Percentiles rank a stretch among this genome's conserved stretches.
Evolutionary conservation across 2,329 filamentous ascomycete genomes (phyloP).

Genomic region (Colletotrichum gloeosporioides): DNA sequence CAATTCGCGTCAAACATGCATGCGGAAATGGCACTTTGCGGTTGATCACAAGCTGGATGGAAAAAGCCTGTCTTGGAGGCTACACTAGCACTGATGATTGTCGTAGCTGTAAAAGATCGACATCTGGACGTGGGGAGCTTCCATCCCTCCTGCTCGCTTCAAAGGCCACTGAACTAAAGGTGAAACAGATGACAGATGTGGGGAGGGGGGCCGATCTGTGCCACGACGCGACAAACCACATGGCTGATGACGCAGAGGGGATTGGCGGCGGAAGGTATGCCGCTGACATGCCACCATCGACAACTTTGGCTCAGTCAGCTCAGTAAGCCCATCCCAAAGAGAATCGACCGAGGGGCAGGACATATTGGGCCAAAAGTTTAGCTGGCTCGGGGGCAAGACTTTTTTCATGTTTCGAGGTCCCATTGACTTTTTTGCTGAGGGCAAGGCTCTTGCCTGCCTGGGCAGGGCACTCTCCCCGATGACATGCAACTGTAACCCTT

Average conservation of each 20-base stretch:
- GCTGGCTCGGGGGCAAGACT: not conserved
- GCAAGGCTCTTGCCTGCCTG: not conserved
- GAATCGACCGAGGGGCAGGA: not conserved
- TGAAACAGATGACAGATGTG: slow-evolving; percentile 22
- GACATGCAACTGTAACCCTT: not conserved
- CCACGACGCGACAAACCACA: not conserved
- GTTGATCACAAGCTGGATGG: not conserved
- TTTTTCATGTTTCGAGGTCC: not conserved
- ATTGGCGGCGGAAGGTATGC: not conserved
- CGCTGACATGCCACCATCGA: not conserved
- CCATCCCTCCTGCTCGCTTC: not conserved
- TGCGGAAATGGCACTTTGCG: not conserved
- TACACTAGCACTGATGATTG: not conserved
- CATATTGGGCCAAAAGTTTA: not conserved
- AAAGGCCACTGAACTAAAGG: not conserved
- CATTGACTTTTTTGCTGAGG: not conserved
- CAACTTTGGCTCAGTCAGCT: not conserved
- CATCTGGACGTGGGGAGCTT: not conserved
- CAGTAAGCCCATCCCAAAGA: not conserved
- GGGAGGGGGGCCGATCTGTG: slow-evolving; percentile 9
- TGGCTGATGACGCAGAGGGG: slow-evolving; percentile 18
- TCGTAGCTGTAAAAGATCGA: not conserved
- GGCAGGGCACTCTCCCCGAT: not conserved
- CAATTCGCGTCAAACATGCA: slow-evolving; percentile 2
- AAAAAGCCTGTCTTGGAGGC: not conserved